Base-by-base conservation (phyloP, 768 basidiomycete genomes). In the Albatrellus ellisii region DNA sequence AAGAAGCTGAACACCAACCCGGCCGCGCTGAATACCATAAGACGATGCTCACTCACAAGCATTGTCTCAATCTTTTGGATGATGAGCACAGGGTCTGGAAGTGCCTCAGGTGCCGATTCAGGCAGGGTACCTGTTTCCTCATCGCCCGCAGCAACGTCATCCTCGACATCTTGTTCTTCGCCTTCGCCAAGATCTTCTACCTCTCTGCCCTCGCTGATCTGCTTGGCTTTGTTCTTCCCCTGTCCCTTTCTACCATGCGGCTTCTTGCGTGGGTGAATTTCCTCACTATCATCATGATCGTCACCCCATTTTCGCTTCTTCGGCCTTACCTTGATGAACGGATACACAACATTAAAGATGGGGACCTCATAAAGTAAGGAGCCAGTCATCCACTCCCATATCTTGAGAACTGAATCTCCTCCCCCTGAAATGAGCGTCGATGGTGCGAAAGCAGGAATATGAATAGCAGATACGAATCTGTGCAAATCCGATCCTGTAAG, bases 381-480 rank as follows among this genome's bases (percentile, higher is more conserved):
- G 0, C 90, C 91, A 0, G 64, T 63, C 59, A 77, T 70, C 78
- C 82, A 87, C 47, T 86, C 72, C 86, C 86, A 92, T 6, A 88
- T 46, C 52, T 79, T 81, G 15, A 94, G 57, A 41, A 67, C 61
- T 0, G 72, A 63, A 52, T 98, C 94, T 0, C 92, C 94, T 9
- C 94, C 94, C 5, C 86, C 94, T 0, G 89, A 91, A 7, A 97
- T 66, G 18, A 99, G 65, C 24, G 54, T 51, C 1, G 60, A 45
- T 10, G 67, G 65, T 14, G 63, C 56, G 45, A 59, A 69, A 5
- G 55, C 37, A 0, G 78, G 77, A n/a, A 84, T 68, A 48, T 86
- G 79, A 14, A 94, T 62, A 0, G 88, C 78, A 2, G 85, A 88
- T 9, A 95, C 77, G 46, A 80, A 95, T 60, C 89, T 91, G 46